Evolutionary conservation across 192 early-diverging fungal species (phyloP).

Genomic region (Coemansia sp.): DNA sequence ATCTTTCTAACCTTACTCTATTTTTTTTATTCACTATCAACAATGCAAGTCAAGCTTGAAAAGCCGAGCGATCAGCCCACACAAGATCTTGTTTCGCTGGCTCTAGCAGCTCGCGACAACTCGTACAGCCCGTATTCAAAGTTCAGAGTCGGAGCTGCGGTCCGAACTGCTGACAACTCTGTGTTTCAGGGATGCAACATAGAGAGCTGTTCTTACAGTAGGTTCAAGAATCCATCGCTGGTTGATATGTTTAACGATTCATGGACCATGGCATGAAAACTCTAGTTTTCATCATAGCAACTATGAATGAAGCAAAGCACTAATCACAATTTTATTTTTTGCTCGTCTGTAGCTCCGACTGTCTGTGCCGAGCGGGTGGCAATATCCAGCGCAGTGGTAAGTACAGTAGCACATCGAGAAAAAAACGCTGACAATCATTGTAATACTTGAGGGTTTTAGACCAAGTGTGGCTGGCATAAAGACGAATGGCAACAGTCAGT

Average conservation of each 20-base stretch:
- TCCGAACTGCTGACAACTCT: slow-evolving; percentile 67
- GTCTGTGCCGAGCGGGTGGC: slow-evolving; percentile 93
- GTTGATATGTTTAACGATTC: background rate
- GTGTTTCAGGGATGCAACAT: slow-evolving; percentile 79
- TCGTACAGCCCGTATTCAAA: slow-evolving; percentile 91
- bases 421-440: background rate
- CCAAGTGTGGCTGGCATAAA: too few species aligned
- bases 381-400: slow-evolving; percentile 84
- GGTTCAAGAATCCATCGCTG: background rate
- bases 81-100: slow-evolving; percentile 18
- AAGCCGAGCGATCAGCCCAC: slow-evolving; percentile 21
- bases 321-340: background rate
- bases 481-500: too few species aligned
- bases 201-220: slow-evolving; percentile 86
- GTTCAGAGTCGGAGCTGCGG: slow-evolving; percentile 86
- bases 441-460: too few species aligned
- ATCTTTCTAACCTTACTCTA: background rate
- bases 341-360: slow-evolving; percentile 56
- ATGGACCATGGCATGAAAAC: background rate
- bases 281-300: too few species aligned
- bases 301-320: too few species aligned
- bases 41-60: slow-evolving; percentile 27
- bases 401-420: background rate
- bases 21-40: background rate
- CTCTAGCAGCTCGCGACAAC: slow-evolving; percentile 61